phyloP scores from a whole-genome alignment of 345 rosid species.

The Citrus cavaleriei region DNA sequence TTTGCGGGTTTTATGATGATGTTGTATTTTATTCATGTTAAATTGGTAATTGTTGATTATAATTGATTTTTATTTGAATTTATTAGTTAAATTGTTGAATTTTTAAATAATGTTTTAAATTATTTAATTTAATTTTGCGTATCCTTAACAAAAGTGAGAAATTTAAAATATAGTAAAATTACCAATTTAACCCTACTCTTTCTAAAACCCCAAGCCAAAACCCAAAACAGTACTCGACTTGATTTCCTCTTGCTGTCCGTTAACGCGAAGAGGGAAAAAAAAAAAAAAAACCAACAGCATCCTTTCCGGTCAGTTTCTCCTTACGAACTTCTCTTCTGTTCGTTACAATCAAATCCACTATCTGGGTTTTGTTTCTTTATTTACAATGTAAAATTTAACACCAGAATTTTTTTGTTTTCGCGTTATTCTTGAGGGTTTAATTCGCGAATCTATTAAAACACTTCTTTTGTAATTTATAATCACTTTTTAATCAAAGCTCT shows the following conservation, averaged over 20 bases:
- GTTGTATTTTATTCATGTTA: too few species aligned
- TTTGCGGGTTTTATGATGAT: too few species aligned
- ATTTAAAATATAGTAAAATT: too few species aligned
- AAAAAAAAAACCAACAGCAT: neutral
- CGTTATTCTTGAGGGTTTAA: too few species aligned
- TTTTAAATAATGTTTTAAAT: too few species aligned
- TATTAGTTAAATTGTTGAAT: too few species aligned
- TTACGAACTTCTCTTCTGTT: neutral
- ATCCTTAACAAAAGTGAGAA: neutral
- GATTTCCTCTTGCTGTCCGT: neutral
- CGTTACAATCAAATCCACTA: neutral
- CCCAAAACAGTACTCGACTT: too few species aligned
- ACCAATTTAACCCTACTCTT: neutral
- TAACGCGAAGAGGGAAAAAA: neutral
- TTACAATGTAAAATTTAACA: neutral
- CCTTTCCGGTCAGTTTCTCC: neutral
- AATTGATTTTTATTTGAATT: too few species aligned
- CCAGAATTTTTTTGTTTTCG: neutral
- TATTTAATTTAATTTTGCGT: too few species aligned
- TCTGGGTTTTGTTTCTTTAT: neutral
- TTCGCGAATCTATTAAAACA: neutral
- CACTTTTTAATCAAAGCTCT: neutral
- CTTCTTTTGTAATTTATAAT: neutral
- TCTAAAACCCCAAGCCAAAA: neutral
- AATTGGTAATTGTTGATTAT: too few species aligned